Evolutionary conservation across 2,329 filamentous ascomycete species (phyloP).

Genomic region (Penicillium sclerotigenum): DNA sequence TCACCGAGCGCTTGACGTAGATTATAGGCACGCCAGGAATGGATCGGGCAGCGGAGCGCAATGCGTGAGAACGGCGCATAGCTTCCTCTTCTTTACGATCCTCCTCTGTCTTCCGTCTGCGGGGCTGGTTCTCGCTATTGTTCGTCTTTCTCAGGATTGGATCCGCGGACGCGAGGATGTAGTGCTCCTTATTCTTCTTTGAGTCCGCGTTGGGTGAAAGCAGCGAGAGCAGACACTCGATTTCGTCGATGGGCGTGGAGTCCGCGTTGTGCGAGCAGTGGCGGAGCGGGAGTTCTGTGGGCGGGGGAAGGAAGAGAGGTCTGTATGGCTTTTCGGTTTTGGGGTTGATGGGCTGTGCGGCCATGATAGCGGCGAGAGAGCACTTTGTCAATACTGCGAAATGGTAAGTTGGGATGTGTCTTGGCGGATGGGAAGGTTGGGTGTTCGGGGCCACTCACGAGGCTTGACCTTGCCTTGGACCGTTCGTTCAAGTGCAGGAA

Average conservation of each 20-base stretch:
- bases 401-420: slow-evolving; percentile 6
- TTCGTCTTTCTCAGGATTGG: slow-evolving; percentile 25
- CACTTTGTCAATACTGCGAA: slow-evolving; percentile 71
- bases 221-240: slow-evolving; percentile 45
- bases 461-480: slow-evolving; percentile 83
- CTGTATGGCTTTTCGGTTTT: slow-evolving; percentile 40
- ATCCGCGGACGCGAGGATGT: slow-evolving; percentile 46
- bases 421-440: neutral
- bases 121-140: slow-evolving; percentile 28
- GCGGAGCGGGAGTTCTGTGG: slow-evolving; percentile 45
- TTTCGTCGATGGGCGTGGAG: slow-evolving; percentile 43
- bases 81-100: slow-evolving; percentile 32
- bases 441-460: slow-evolving; percentile 49
- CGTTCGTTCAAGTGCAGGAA: slow-evolving; percentile 72
- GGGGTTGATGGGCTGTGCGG: slow-evolving; percentile 37
- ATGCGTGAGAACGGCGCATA: slow-evolving; percentile 30
- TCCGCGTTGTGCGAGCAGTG: slow-evolving; percentile 48
- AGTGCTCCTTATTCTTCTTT: slow-evolving; percentile 50
- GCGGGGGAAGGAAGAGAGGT: slow-evolving; percentile 45
- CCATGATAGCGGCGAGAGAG: slow-evolving; percentile 46
- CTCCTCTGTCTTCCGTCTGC: slow-evolving; percentile 33
- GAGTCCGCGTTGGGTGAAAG: slow-evolving; percentile 38
- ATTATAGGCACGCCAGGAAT: slow-evolving; percentile 50
- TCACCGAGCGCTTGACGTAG: slow-evolving; percentile 51
- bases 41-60: slow-evolving; percentile 41